Base-by-base conservation (phyloP, 352 stramenopile genomes). In the Phytophthora brassicae region DNA sequence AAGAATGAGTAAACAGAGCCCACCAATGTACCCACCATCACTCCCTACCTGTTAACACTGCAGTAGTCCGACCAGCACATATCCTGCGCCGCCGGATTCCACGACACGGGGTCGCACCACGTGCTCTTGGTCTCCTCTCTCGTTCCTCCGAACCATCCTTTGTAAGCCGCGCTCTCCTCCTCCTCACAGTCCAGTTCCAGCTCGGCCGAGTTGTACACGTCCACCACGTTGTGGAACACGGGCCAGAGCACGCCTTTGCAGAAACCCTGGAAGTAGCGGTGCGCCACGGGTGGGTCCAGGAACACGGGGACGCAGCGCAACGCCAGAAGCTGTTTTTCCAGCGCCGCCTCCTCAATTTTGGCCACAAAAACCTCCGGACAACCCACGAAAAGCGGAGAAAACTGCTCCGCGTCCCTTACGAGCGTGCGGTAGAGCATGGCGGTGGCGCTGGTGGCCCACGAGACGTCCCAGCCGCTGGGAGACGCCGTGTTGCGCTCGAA, bases 171-270 rank as follows among this genome's bases (percentile, higher is more conserved):
- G 28, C 7, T 53, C 13, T 56, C 46, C 38, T 61, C 17, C 16
- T 57, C 41, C 29, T 60, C 70, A 17, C 77, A 70, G 56, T 92
- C 84, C 14, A 92, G 67, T 33, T 74, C 64, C 19, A 92, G 71
- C 62, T 88, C 68, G 17, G 84, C 82, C 36, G 80, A 87, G 56
- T 91, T 92, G 71, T 99, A 99, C 1, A 99, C 94, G 56, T 98
- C 96, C 29, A 98, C 88, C 5, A 98, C 90, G 70, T 99, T 98
- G 75, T 99, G 97, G 62, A 99, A 94, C 26, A 98, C 84, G 1
- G 96, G 96, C 97, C 96, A 99, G 14, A 99, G 84, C n/a, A 98
- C 86, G 44, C 95, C 93, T 70, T 99, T 98, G 77, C 96, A 99
- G 67, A 98, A 99, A 17, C 89, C 91, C 70, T 97, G 79, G 68